Evolutionary conservation across 2,329 filamentous ascomycete genomes (phyloP), one percentile per base, ranked within the genome.

Genomic region (Albophoma yamanashiensis): DNA sequence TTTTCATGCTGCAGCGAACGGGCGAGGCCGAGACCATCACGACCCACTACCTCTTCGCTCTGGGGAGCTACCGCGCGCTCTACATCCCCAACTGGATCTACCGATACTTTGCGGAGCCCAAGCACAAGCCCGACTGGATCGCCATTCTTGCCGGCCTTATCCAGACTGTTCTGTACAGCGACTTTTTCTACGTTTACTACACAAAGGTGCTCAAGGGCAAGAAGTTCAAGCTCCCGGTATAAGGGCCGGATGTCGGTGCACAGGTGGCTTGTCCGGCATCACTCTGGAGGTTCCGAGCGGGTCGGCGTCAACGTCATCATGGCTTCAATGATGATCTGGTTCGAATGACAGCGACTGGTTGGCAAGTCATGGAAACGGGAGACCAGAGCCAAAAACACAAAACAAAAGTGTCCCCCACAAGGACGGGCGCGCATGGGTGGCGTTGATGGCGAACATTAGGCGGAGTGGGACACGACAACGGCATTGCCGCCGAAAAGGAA

Each of bases 181-280:
- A 99, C 78, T 99, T 99, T 80, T 99, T 99, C 84, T 99, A 92
- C 82, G 93, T 99, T 70, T 99, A 99, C 80, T 99, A 97, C 78
- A 96, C 89, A 62, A 97, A 97, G 86, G 88, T 93, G 56, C 79
- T 92, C 76, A 91, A 92, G 79, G 89, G 89, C 67, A 89, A 91
- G 81, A 92, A 91, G 79, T 93, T 93, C 75, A 90, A 91, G 75
- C 80, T 93, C 61, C 89, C 89, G 2, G 90, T 93, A 66, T 93
- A 84, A 80, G 66, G 27, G 34, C n/a, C 27, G 20, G 14, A 20
- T 31, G n/a, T n/a, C 31, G 4, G 11, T 14, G 27, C 14, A 53
- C 50, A 36, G 36, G 11, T 6, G 50, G 31, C 50, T 11, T 36
- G 50, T 34, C 50, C 27, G 17, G 4, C 17, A 53, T n/a, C 27